Conservation (phyloP, 2,329 filamentous ascomycete species). For the Torrubiella hemipterigena region DNA sequence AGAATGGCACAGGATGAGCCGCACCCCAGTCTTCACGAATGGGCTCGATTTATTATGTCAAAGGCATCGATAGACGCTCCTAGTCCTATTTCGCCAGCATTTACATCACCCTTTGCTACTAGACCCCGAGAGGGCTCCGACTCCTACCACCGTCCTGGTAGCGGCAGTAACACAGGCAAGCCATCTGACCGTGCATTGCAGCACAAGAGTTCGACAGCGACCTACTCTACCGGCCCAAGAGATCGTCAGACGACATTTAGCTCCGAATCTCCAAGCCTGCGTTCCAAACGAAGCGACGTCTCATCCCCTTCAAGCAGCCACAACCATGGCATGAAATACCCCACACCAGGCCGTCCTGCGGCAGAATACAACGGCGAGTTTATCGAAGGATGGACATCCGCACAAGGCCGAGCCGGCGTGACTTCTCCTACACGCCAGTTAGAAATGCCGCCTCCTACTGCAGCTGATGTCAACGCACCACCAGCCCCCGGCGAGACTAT, state of each 20-base stretch:
- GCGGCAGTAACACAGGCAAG: conserved; percentile 25
- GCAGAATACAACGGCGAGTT: conserved; percentile 43
- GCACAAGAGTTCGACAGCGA: conserved; percentile 36
- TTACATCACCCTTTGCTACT: conserved; percentile 39
- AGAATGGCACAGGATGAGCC: conserved; percentile 40
- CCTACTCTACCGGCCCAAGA: conserved; percentile 31
- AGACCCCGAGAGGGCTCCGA: conserved; percentile 28
- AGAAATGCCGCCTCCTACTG: too few relatives aligned
- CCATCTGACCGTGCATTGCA: conserved; percentile 22
- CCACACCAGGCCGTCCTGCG: conserved; percentile 31
- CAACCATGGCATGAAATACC: conserved; percentile 24
- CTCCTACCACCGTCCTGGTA: conserved; percentile 29
- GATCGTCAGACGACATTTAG: conserved; percentile 39
- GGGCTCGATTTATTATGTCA: conserved; percentile 42
- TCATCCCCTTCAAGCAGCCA: conserved; percentile 44
- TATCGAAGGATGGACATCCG: conserved; percentile 48
- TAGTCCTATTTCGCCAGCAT: conserved; percentile 40
- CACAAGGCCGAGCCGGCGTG: conserved; percentile 44
- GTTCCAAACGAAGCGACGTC: conserved; percentile 50
- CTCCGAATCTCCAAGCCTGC: conserved; percentile 47
- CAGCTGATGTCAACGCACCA: conserved; percentile 35
- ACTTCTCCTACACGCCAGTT: conserved; percentile 37
- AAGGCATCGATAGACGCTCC: conserved; percentile 34
- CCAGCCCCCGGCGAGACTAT: conserved; percentile 50
- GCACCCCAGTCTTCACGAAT: conserved; percentile 42